Evolutionary conservation across 139 green algal genomes (phyloP), one percentile per base, ranked within the genome.

Genomic region (Closterium sp.): DNA sequence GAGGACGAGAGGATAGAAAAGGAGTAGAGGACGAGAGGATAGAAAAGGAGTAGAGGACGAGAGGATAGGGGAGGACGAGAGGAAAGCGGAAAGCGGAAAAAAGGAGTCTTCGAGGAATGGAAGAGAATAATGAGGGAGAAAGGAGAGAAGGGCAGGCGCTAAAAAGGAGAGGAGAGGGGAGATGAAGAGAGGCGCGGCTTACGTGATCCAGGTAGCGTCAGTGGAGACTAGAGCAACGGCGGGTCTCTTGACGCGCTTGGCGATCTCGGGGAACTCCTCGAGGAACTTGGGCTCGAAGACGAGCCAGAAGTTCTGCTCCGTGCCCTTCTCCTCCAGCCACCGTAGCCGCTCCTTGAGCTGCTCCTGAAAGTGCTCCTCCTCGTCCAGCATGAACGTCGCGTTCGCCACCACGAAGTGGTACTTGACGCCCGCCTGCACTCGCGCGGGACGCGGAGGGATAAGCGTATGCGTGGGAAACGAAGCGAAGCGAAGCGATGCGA

Each of bases 341-440:
- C 92, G 79, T 85, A 90, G 28, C 30, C 89, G 31, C 92, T 95
- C 94, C 31, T 84, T 86, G 17, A 95, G 34, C 45, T 92, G 79
- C 92, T 95, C 94, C 86, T 89, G 29, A 27, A 95, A 90, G 86
- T 95, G 86, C 92, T 95, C 94, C 92, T 95, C 89, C 87, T 95
- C 94, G 85, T 93, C 84, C 29, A 95, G 92, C 89, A 95, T 91
- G 88, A 95, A 95, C 92, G 93, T 92, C 27, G 92, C 89, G 70
- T 95, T 95, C 29, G 92, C 94, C 34, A 95, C 92, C 2, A 95
- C 42, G 45, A 95, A 95, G 89, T 93, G 86, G 90, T 91, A 94
- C 10, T 32, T 90, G 29, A 30, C 87, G 9, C 45, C 45, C 45
- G 45, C 45, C 45, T 70, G 45, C 45, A 70, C 5, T 2, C 10